A percentile compares a stretch with the other conserved stretches of the same genome.
Evolutionary conservation across 768 basidiomycete genomes (phyloP).

Genomic region (Pulveroboletus sp.): DNA sequence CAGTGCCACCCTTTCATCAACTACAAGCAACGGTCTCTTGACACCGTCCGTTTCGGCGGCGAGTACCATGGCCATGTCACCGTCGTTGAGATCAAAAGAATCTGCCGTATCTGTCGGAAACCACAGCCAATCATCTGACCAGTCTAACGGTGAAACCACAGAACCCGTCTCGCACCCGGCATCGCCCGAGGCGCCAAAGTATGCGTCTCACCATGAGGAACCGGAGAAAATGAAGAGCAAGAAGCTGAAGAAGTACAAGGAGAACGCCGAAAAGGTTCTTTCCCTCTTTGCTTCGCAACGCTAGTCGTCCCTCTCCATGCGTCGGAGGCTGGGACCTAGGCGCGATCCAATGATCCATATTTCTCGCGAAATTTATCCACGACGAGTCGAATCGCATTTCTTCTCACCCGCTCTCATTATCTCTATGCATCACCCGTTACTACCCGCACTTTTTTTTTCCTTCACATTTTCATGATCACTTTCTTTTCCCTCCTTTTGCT

Average conservation of each 20-base stretch:
- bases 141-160: conserved; percentile 52
- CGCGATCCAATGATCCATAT: conserved; percentile 9
- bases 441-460: conserved; percentile 17
- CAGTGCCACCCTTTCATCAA: conserved; percentile 33
- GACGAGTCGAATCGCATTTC: conserved; percentile 18
- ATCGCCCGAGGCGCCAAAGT: conserved; percentile 31
- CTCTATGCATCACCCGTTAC: conserved; percentile 28
- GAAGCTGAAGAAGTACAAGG: conserved; percentile 83
- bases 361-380: conserved; percentile 16
- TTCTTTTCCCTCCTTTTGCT: background rate
- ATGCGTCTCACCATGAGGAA: conserved; percentile 34
- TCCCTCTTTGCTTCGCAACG: conserved; percentile 77
- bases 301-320: conserved; percentile 29
- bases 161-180: conserved; percentile 22
- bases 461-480: conserved; percentile 5
- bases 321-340: conserved; percentile 25
- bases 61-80: conserved; percentile 44
- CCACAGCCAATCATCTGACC: conserved; percentile 67
- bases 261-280: conserved; percentile 80
- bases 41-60: conserved; percentile 60
- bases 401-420: conserved; percentile 16
- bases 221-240: conserved; percentile 63
- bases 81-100: conserved; percentile 77
- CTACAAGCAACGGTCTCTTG: conserved; percentile 47
- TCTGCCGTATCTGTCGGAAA: conserved; percentile 71